Conservation (phyloP, 441 rosid genomes). For the Bocquillonia castaneifolia region DNA sequence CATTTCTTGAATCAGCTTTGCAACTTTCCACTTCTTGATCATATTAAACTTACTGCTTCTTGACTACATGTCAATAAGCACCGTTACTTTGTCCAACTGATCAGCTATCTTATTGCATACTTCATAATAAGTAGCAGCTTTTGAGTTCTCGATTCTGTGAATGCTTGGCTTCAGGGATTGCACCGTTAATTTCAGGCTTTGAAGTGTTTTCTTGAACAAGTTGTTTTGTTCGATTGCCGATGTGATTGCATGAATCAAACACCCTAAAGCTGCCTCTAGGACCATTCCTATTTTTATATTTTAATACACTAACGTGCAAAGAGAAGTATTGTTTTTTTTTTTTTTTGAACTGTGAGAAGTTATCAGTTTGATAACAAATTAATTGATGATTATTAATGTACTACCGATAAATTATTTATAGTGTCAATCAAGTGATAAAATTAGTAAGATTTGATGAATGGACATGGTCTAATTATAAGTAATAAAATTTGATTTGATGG, state of each 20-base stretch:
- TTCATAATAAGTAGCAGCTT: neutral
- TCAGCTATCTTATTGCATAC: neutral
- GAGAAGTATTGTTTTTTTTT: no score
- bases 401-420: no score
- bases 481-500: no score
- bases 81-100: neutral
- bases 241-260: neutral
- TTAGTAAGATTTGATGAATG: no score
- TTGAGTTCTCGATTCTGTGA: neutral
- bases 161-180: neutral
- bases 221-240: neutral
- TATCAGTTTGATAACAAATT: no score
- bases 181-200: neutral
- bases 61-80: constrained; percentile 2
- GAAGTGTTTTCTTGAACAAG: constrained; percentile 8
- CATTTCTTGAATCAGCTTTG: constrained; percentile 12
- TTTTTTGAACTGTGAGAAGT: no score
- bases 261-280: neutral
- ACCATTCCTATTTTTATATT: no score
- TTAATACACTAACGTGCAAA: no score
- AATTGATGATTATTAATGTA: no score
- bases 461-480: no score
- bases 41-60: constrained; percentile 3
- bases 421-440: no score
- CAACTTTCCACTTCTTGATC: constrained; percentile 8